Evolutionary conservation across 352 stramenopile genomes (phyloP).

Genomic region (Halophytophthora polymorphica): DNA sequence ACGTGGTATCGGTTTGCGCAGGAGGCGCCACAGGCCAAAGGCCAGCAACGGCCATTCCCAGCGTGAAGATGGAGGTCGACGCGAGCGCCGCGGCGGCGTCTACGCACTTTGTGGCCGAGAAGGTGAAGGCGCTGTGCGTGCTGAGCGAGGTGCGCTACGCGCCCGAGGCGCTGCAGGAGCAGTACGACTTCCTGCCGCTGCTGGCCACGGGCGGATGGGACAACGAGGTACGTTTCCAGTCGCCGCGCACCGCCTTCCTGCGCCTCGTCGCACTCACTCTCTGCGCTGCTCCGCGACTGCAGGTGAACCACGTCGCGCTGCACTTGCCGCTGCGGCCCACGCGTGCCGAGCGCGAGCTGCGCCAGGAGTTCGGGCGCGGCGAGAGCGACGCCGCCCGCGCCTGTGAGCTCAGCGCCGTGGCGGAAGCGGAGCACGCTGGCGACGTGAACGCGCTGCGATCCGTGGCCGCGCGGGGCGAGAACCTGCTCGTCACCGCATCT

Average conservation of each 20-base stretch:
- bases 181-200: slow-evolving; percentile 48
- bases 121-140: slow-evolving; percentile 57
- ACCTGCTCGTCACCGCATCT: slow-evolving; percentile 59
- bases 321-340: slow-evolving; percentile 46
- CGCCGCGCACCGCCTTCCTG: background rate
- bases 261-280: background rate
- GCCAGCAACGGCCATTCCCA: background rate
- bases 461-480: slow-evolving; percentile 35
- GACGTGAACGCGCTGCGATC: slow-evolving; percentile 69
- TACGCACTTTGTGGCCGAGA: slow-evolving; percentile 67
- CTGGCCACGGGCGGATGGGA: slow-evolving; percentile 59
- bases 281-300: background rate
- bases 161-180: slow-evolving; percentile 24
- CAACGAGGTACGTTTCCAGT: slow-evolving; percentile 28
- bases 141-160: slow-evolving; percentile 48
- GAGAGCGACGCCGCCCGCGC: slow-evolving; percentile 8
- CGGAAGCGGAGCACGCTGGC: slow-evolving; percentile 42
- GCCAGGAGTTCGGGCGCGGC: slow-evolving; percentile 32
- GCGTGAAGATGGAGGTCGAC: slow-evolving; percentile 3
- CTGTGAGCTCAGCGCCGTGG: slow-evolving; percentile 47
- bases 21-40: too few species aligned
- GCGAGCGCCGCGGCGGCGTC: slow-evolving; percentile 23
- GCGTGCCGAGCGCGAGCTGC: slow-evolving; percentile 42
- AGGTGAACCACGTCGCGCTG: slow-evolving; percentile 53
- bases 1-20: too few species aligned